phyloP scores from a whole-genome alignment of 768 basidiomycete genomes.

The Termitomyces sp. region DNA sequence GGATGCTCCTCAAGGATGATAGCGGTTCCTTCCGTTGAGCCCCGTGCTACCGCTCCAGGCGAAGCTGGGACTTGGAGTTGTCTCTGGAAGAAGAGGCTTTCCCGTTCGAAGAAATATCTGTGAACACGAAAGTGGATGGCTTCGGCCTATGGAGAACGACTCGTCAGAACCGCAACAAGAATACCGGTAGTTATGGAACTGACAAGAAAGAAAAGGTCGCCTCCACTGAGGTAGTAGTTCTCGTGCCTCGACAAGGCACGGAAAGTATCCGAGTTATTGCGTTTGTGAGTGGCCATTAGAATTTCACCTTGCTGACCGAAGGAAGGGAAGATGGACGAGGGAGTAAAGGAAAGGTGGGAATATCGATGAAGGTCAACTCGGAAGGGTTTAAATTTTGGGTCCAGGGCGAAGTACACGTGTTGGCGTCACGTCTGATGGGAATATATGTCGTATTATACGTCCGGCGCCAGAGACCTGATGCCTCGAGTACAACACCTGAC shows the following conservation, averaged over 20 bases:
- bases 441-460: constrained; percentile 6
- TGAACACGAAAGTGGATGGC: constrained; percentile 49
- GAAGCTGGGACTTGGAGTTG: constrained; percentile 28
- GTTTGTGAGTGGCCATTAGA: constrained; percentile 13
- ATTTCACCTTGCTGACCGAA: constrained; percentile 20
- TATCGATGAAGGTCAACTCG: constrained; percentile 25
- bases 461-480: not conserved
- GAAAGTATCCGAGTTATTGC: constrained; percentile 16
- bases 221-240: constrained; percentile 45
- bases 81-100: constrained; percentile 40
- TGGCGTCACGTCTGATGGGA: constrained; percentile 15
- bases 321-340: constrained; percentile 20
- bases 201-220: constrained; percentile 49
- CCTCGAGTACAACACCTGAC: constrained; percentile 15
- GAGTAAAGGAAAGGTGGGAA: constrained; percentile 26
- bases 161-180: constrained; percentile 22
- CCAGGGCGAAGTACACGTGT: constrained; percentile 30
- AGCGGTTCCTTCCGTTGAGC: constrained; percentile 34
- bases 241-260: constrained; percentile 23
- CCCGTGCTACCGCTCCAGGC: constrained; percentile 26
- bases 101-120: constrained; percentile 47
- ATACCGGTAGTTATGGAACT: constrained; percentile 24
- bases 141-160: constrained; percentile 39
- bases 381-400: constrained; percentile 22
- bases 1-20: constrained; percentile 36